Base-by-base conservation (phyloP, 192 early-diverging fungal genomes). In the Coemansia sp. region DNA sequence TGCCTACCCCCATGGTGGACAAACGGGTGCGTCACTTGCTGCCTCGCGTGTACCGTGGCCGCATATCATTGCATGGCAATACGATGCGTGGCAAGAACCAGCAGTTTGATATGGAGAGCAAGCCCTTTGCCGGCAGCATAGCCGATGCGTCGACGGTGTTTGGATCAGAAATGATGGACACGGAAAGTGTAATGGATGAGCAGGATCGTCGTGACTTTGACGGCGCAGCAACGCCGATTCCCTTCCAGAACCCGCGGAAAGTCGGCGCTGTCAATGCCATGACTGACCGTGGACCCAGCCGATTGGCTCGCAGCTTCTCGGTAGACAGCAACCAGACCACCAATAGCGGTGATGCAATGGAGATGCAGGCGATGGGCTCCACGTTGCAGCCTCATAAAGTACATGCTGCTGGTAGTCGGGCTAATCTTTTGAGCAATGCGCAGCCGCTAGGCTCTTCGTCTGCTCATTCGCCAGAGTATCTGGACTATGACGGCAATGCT, bases 1-100 rank as follows among this genome's bases (percentile, higher is more conserved):
- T 87, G 44, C 72, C 83, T 11, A 81, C 87, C 19, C 86, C 87
- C 13, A 78, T 88, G 72, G 84, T 90, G 23, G 84, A 85, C 51
- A 81, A 84, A 48, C 78, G 68, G 19, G 81, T 86, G 46, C 80
- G 81, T 15, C 85, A 87, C 50, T 54, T 88, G 50, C 59, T 90
- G 46, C 82, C 75, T 28, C 64, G 76, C 38, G 74, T 90, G n/a
- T 83, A 88, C 50, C 64, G 81, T 20, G 81, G 82, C 21, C 65
- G 78, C 19, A 26, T 57, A 0, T 79, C 76, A 11, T 12, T 67
- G 46, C 30, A 54, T 16, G 37, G 30, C 10, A 21, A 41, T 20
- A 21, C 9, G 19, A 23, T 15, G 20, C 48, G n/a, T 11, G 12
- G 23, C 40, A 23, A 30, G 0, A 19, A 42, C 8, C 42, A 21